Evolutionary conservation across 2,329 filamentous ascomycete species (phyloP).

Genomic region (Sarocladium oryzae): DNA sequence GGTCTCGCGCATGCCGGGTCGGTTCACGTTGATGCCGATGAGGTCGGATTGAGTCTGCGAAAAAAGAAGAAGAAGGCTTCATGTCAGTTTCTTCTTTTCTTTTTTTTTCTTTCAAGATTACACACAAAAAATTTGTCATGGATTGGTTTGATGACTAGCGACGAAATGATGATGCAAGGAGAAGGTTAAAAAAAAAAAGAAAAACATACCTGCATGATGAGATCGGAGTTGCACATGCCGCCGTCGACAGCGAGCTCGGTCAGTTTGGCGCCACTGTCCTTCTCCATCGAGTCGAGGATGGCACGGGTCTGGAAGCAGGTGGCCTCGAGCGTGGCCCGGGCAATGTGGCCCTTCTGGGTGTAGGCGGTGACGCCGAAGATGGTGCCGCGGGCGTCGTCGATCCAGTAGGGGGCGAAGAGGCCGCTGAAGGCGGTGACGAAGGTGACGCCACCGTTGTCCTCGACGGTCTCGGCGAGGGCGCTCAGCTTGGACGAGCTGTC

Average conservation of each 20-base stretch:
- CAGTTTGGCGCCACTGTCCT: conserved; percentile 68
- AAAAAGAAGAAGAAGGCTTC: no score
- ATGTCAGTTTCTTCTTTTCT: no score
- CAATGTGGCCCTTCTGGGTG: conserved; percentile 70
- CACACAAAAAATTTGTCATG: no score
- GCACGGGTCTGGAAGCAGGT: conserved; percentile 81
- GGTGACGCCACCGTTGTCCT: conserved; percentile 68
- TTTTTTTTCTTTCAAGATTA: no score
- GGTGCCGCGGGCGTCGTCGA: conserved; percentile 74
- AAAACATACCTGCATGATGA: conserved; percentile 59
- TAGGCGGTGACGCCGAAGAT: conserved; percentile 74
- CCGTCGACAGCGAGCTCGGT: conserved; percentile 74
- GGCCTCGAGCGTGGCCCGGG: conserved; percentile 71
- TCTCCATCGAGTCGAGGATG: conserved; percentile 74
- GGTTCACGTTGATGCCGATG: conserved; percentile 70
- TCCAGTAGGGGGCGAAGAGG: conserved; percentile 79
- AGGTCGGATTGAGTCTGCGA: conserved; percentile 64
- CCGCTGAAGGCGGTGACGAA: conserved; percentile 78
- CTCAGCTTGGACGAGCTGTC: conserved; percentile 38
- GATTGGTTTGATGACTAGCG: no score
- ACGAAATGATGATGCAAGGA: no score
- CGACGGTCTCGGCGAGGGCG: conserved; percentile 39
- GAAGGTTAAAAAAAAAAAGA: no score
- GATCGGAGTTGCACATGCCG: conserved; percentile 73
- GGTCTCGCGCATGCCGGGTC: conserved; percentile 77